A percentile compares a stretch with the other conserved stretches of the same genome.
These are phyloP conservation scores for Coniferiporia weirii DNA, from an alignment of 1,284 basidiomycete species.

Conservation along the genomic window DNA sequence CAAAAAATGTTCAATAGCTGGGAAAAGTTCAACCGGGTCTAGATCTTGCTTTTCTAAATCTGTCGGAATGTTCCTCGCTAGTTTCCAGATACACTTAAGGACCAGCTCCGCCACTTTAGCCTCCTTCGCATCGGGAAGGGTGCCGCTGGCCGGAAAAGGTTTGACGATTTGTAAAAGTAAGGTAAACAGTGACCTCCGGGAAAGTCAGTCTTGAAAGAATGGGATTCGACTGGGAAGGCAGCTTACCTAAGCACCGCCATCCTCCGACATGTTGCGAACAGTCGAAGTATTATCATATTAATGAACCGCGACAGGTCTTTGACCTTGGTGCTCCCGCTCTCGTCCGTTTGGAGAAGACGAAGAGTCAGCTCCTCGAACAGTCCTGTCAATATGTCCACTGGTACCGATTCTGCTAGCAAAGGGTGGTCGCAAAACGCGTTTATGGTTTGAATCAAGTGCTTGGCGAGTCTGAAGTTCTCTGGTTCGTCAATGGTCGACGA, in stretches of 20 bases:
- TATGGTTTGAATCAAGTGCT: conserved; percentile 92
- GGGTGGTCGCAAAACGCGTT: conserved; percentile 88
- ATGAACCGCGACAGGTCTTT: conserved; percentile 93
- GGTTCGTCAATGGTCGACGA: conserved; percentile 67
- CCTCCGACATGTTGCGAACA: conserved; percentile 87
- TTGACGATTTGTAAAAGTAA: conserved; percentile 85
- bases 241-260: conserved; percentile 89
- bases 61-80: conserved; percentile 90
- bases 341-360: conserved; percentile 88
- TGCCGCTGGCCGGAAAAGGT: conserved; percentile 73
- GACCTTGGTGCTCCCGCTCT: conserved; percentile 66
- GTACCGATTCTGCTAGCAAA: conserved; percentile 75
- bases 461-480: conserved; percentile 85
- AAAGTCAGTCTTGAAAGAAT: conserved; percentile 3
- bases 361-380: conserved; percentile 85
- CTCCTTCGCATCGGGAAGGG: conserved; percentile 65
- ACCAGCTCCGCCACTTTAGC: conserved; percentile 94
- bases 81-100: conserved; percentile 98
- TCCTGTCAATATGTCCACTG: conserved; percentile 72
- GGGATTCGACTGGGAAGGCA: background rate
- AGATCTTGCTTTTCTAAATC: conserved; percentile 79
- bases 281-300: conserved; percentile 94
- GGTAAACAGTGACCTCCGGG: conserved; percentile 66
- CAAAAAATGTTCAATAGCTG: conserved; percentile 93
- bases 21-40: conserved; percentile 84